Conservation (phyloP, 1,139 yeast species). For the Magnusiomyces fungicola region DNA sequence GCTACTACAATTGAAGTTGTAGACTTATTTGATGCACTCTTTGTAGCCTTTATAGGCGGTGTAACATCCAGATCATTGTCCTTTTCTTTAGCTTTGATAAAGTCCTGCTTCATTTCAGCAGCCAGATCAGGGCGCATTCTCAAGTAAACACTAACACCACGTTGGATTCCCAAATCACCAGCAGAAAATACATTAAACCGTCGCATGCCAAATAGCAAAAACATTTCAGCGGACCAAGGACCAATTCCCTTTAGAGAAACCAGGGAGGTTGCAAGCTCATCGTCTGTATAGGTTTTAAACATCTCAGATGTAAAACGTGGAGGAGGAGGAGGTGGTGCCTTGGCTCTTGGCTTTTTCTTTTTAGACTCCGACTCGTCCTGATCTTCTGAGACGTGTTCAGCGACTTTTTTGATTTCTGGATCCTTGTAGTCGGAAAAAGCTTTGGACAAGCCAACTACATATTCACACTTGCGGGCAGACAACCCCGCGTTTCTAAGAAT, state of each 20-base stretch:
- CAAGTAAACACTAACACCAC: conserved; percentile 67
- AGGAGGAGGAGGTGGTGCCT: neutral
- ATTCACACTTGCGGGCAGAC: conserved; percentile 61
- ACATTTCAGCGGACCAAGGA: conserved; percentile 87
- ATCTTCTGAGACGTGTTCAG: no score
- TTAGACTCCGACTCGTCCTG: no score
- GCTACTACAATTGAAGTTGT: neutral
- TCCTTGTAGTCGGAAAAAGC: conserved; percentile 43
- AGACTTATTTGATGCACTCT: neutral
- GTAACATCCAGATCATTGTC: conserved; percentile 34
- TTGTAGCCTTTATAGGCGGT: conserved; percentile 14
- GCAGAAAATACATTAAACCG: conserved; percentile 65
- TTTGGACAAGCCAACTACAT: conserved; percentile 53
- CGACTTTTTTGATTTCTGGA: conserved; percentile 33
- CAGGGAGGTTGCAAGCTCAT: conserved; percentile 50
- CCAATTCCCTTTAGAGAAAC: conserved; percentile 74
- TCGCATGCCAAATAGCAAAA: conserved; percentile 59
- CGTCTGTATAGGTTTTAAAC: conserved; percentile 32
- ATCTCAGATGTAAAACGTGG: conserved; percentile 39
- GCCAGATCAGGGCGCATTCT: conserved; percentile 47
- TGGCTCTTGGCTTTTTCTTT: no score
- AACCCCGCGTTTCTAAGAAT: conserved; percentile 58
- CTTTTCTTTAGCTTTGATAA: no score
- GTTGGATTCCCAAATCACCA: conserved; percentile 77
- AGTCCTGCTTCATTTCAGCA: neutral